Evolutionary conservation across 1,139 yeast species (phyloP), one percentile per base, ranked within the genome.

Genomic region (Candida pseudocylindracea): DNA sequence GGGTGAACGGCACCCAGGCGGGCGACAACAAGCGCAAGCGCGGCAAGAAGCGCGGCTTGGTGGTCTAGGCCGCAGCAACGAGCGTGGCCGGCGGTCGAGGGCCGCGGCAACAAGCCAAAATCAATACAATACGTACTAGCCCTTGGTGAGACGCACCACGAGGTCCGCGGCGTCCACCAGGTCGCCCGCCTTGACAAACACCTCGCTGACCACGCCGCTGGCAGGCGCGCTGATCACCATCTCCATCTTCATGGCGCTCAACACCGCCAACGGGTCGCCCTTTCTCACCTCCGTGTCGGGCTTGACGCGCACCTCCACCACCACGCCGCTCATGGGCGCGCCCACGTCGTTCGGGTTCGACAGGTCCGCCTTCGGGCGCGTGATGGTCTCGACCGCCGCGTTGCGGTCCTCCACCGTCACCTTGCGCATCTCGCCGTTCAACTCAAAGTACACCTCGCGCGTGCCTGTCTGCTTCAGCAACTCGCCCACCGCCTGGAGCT

Each of bases 221-320:
- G 70, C 74, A 35, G 93, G 93, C 8, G 99, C 88, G 50, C 85
- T 69, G 44, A 88, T 85, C 34, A 88, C 93, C 96, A 88, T 88
- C 62, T 88, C 99, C 98, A 91, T 91, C 70, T 91, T 91, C 99
- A 88, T 91, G 41, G 99, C 98, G 49, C 91, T 73, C 48, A 88
- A 65, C 26, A 88, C 94, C 36, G 93, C 93, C 44, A 88, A 55
- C 30, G 95, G 91, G 50, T 88, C 94, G 42, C 99, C 98, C 69
- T 85, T 88, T 67, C 79, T 81, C 42, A 91, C 93, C 42, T 74
- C 76, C 34, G 72, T 63, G 38, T 93, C 94, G 44, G 70, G 69
- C 58, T 81, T 79, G 38, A 81, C 79, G 49, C 92, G 80, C 36
- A 88, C 75, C 57, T 91, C 98, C 43, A 88, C 81, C 37, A 88